Conservation (phyloP, 1,284 basidiomycete genomes). For the Leccinum subrobustum region DNA sequence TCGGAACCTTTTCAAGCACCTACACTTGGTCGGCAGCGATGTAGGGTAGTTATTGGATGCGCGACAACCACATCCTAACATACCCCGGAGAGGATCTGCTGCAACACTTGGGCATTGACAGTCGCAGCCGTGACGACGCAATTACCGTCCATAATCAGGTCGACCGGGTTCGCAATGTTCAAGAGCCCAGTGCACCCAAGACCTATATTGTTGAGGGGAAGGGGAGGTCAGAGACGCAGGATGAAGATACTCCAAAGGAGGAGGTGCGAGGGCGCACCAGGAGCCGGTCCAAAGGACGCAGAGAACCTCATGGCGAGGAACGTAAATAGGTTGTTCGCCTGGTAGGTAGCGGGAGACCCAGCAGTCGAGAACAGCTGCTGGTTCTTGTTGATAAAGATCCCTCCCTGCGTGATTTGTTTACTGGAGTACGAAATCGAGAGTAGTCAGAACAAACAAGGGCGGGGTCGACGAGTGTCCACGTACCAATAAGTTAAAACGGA, state of each 20-base stretch:
- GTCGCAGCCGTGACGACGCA: conserved; percentile 27
- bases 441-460: neutral
- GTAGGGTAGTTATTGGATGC: too few species aligned
- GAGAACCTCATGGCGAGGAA: conserved; percentile 31
- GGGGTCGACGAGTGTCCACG: neutral
- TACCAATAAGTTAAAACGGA: conserved; percentile 25
- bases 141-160: conserved; percentile 25
- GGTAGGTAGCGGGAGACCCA: conserved; percentile 20
- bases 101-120: conserved; percentile 21
- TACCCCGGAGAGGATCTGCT: conserved; percentile 22
- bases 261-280: conserved; percentile 13
- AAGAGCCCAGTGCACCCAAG: conserved; percentile 22
- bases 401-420: conserved; percentile 24
- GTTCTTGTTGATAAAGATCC: conserved; percentile 27
- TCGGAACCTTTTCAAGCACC: too few species aligned
- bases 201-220: conserved; percentile 9
- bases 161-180: conserved; percentile 25
- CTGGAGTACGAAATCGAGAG: conserved; percentile 3
- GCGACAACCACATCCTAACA: neutral
- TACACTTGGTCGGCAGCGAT: too few species aligned
- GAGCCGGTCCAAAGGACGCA: conserved; percentile 21
- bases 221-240: neutral
- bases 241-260: neutral
- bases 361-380: conserved; percentile 17
- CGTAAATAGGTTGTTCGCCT: conserved; percentile 26